Conservation (phyloP, 257 asterid genomes). For the Apocynum venetum region DNA sequence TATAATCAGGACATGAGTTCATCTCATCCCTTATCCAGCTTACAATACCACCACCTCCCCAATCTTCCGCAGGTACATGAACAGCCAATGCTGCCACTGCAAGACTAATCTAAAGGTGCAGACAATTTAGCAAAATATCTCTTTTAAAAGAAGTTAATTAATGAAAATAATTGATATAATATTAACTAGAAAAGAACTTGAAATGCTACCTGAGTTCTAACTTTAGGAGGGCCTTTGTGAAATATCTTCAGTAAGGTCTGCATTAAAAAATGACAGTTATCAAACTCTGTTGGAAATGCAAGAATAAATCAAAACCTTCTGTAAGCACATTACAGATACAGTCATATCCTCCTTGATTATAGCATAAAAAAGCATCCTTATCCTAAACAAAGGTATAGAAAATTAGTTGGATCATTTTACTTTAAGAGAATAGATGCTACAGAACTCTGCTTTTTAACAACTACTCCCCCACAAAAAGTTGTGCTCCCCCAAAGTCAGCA, state of each 20-base stretch:
- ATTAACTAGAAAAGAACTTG: conserved; percentile 19
- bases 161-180: background rate
- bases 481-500: background rate
- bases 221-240: conserved; percentile 91
- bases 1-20: conserved; percentile 82
- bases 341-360: background rate
- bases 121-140: conserved; percentile 39
- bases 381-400: background rate
- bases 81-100: conserved; percentile 99
- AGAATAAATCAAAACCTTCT: conserved; percentile 5
- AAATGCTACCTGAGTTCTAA: conserved; percentile 85
- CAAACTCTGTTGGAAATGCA: conserved; percentile 12
- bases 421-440: background rate
- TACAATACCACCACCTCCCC: conserved; percentile 96
- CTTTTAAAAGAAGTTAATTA: background rate
- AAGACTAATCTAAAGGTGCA: conserved; percentile 81
- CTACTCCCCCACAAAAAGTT: background rate
- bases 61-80: conserved; percentile 87
- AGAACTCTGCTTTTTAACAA: background rate
- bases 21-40: conserved; percentile 88
- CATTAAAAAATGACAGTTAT: conserved; percentile 28
- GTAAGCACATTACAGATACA: background rate
- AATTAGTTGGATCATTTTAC: background rate
- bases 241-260: conserved; percentile 88
- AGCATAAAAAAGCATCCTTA: background rate